A percentile compares a stretch with the other conserved stretches of the same genome.
These are phyloP conservation scores for Mycena maculata DNA, from an alignment of 768 basidiomycete genomes.

Conservation along the genomic window DNA sequence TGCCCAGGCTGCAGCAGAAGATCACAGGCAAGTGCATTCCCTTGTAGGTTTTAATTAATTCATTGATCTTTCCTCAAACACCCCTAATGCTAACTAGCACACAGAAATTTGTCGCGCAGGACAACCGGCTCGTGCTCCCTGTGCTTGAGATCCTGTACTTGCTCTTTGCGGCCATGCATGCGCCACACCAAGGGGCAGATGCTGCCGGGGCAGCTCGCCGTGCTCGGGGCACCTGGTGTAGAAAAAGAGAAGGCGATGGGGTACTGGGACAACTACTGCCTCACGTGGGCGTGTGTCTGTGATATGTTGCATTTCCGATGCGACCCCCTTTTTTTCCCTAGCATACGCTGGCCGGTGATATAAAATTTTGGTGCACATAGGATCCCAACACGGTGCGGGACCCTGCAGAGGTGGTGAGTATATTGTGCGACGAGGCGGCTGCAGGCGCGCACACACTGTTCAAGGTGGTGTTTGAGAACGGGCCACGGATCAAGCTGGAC, in stretches of 20 bases:
- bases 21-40: constrained; percentile 80
- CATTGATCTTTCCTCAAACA: neutral
- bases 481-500: constrained; percentile 81
- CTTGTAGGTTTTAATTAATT: constrained; percentile 60
- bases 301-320: constrained; percentile 90
- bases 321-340: constrained; percentile 39
- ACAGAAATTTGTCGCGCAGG: constrained; percentile 88
- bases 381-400: constrained; percentile 71
- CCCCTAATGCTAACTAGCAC: neutral
- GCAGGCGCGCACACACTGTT: constrained; percentile 67
- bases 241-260: constrained; percentile 50
- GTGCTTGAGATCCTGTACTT: constrained; percentile 90
- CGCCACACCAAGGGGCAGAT: constrained; percentile 72
- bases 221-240: constrained; percentile 47
- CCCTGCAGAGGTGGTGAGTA: constrained; percentile 44
- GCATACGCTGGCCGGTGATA: too few relatives aligned
- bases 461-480: constrained; percentile 74
- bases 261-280: constrained; percentile 90
- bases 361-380: too few relatives aligned
- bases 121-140: constrained; percentile 76
- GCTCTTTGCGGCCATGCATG: constrained; percentile 80
- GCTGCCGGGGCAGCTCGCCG: constrained; percentile 67
- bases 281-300: constrained; percentile 84
- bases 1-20: constrained; percentile 83
- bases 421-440: constrained; percentile 65